These are phyloP conservation scores for Lolium multiflorum DNA, from an alignment of 176 grass and related monocot species.

Conservation along the genomic window DNA sequence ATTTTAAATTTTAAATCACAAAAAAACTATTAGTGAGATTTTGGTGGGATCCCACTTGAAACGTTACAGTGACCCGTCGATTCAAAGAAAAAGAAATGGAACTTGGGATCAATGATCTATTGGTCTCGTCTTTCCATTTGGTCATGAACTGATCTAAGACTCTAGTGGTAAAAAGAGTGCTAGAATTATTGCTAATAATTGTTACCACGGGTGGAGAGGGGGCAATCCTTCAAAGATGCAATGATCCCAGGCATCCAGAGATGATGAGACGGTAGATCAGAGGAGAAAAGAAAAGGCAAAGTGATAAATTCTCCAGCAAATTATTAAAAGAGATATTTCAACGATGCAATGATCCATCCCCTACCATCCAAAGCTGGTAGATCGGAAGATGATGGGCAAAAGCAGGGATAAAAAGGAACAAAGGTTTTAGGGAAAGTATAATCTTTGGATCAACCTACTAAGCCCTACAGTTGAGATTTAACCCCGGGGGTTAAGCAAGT, in stretches of 20 bases:
- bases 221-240: conserved; percentile 53
- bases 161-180: conserved; percentile 4
- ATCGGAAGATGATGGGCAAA: conserved; percentile 4
- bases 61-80: too few relatives aligned
- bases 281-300: not conserved
- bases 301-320: conserved; percentile 15
- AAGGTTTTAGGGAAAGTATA: conserved; percentile 45
- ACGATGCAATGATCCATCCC: conserved; percentile 64
- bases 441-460: conserved; percentile 38
- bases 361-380: conserved; percentile 51
- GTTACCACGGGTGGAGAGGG: not conserved
- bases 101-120: too few relatives aligned
- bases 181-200: conserved; percentile 46
- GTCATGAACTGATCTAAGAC: not conserved
- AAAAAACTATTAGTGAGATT: too few relatives aligned
- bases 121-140: not conserved
- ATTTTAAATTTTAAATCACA: too few relatives aligned
- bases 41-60: too few relatives aligned
- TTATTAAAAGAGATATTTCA: conserved; percentile 48
- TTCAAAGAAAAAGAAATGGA: too few relatives aligned
- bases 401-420: conserved; percentile 23
- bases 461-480: not conserved
- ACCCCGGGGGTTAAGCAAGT: conserved; percentile 37
- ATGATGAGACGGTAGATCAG: conserved; percentile 43
- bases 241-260: conserved; percentile 53